Evolutionary conservation across 176 grass and related monocot genomes (phyloP), one percentile per base, ranked within the genome.

Genomic region (Cocos nucifera): DNA sequence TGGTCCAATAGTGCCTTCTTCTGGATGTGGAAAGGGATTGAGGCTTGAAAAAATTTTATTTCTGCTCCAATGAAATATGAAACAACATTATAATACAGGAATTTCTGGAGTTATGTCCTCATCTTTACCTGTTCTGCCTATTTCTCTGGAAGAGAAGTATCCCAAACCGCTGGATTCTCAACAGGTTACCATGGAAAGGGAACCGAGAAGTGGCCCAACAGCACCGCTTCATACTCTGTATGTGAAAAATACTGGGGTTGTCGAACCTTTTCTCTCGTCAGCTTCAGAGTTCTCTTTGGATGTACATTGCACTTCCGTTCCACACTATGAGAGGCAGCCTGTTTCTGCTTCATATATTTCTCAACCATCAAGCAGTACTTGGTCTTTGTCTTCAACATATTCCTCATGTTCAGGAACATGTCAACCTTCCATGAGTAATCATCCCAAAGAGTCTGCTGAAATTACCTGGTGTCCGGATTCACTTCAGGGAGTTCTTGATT

Each of bases 381-480:
- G 7, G 15, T 61, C 27, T 8, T 35, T n/a, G 24, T 7, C 26
- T 7, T 61, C 58, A 4, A 30, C 58, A 35, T 61, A 29, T 32
- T 61, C 58, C 17, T 61, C 25, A 61, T 61, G 39, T 61, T 32
- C 58, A 19, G 28, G 15, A 39, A 61, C 58, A 19, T 27, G 27
- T 20, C 27, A 39, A 35, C 26, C 58, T 61, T 61, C 27, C 27
- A 15, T 32, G 58, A 61, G 24, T 32, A 61, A 30, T 35, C 39
- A 61, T 61, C 27, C 65, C 61, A 58, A 54, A 61, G 63, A 65
- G 60, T 63, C 78, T 78, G 70, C 65, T 53, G 70, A 72, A 35
- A 75, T 68, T 61, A 30, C 70, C 4, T 87, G 75, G 84, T 76
- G 48, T 53, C 66, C 75, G 58, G 79, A 87, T 62, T 49, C 71